These are phyloP conservation scores for Epichloe coenophiala DNA, from an alignment of 2,329 filamentous ascomycete genomes.

Conservation along the genomic window DNA sequence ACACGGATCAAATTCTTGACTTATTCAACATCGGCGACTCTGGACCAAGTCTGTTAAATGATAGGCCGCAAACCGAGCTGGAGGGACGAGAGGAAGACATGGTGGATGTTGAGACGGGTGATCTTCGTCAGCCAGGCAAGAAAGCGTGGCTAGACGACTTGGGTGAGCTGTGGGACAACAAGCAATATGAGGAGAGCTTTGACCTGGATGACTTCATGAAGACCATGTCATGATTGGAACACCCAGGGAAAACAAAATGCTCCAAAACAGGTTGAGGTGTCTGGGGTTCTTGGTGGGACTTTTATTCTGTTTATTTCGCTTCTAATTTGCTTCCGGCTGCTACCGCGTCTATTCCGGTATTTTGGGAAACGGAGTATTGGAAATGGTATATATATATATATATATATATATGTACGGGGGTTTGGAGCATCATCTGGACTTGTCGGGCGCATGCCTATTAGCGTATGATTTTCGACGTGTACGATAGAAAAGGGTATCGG, in stretches of 20 bases:
- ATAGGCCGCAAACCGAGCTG: conserved; percentile 43
- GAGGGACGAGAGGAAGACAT: conserved; percentile 67
- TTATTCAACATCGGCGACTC: conserved; percentile 84
- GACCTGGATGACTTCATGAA: conserved; percentile 91
- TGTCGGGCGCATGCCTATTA: background rate
- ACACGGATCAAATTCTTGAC: conserved; percentile 95
- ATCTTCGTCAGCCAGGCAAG: conserved; percentile 89
- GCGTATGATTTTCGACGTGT: conserved; percentile 2
- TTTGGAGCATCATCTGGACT: conserved; percentile 1
- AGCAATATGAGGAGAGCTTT: conserved; percentile 96
- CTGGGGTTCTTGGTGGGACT: background rate
- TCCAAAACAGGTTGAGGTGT: background rate
- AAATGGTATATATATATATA: background rate
- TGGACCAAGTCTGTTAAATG: conserved; percentile 50
- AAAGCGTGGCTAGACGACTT: conserved; percentile 92
- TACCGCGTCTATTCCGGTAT: background rate
- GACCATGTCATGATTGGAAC: conserved; percentile 56
- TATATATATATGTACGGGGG: background rate
- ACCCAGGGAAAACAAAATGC: background rate
- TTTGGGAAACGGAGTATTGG: conserved; percentile 1
- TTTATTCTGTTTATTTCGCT: background rate
- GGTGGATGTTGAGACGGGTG: conserved; percentile 83
- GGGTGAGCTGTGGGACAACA: conserved; percentile 93
- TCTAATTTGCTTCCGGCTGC: background rate
- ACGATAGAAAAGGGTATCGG: conserved; percentile 1